Evolutionary conservation across 2,329 filamentous ascomycete species (phyloP), one percentile per base, ranked within the genome.

Genomic region (Laburnicola sp.): DNA sequence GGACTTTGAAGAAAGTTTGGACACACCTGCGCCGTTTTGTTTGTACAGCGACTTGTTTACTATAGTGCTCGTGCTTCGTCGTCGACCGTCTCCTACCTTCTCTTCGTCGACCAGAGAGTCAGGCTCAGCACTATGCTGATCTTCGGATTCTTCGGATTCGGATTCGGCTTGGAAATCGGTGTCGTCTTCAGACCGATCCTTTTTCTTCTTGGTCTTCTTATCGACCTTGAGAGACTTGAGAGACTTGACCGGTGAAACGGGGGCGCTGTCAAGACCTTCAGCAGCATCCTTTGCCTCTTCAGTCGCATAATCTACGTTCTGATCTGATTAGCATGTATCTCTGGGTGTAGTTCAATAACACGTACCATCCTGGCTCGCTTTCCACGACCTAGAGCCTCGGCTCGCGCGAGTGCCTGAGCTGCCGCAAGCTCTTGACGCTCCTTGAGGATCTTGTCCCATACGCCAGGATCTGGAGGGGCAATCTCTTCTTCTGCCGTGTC

Each of bases 371-470:
- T 83, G 57, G 86, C 85, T 59, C 94, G 83, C 57, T 90, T 89
- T 34, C 94, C 94, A 53, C 94, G 85, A 8, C 94, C 94, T 41
- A 97, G 83, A n/a, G 83, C 83, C 69, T 95, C 84, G 42, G 85
- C 80, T 51, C 86, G 84, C 30, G 85, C 85, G 22, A 71, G 57
- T 6, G 86, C 85, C 62, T 91, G 86, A 49, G 84, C 84, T n/a
- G 83, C 81, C 2, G 91, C 92, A 48, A 87, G 85, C 36, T 83
- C 85, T 71, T 96, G 90, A 56, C 94, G 86, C 67, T 95, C 84
- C 46, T 86, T 85, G 31, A 99, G 78, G 53, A 99, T 97, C 62
- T 86, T 87, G 47, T 96, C 91, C 95, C 95, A 99, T 0, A 95
- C 84, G 31, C 84, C 86, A 10, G 83, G 80, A 63, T 86, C 86